Conservation (phyloP, 345 rosid species). For the Adansonia digitata region DNA sequence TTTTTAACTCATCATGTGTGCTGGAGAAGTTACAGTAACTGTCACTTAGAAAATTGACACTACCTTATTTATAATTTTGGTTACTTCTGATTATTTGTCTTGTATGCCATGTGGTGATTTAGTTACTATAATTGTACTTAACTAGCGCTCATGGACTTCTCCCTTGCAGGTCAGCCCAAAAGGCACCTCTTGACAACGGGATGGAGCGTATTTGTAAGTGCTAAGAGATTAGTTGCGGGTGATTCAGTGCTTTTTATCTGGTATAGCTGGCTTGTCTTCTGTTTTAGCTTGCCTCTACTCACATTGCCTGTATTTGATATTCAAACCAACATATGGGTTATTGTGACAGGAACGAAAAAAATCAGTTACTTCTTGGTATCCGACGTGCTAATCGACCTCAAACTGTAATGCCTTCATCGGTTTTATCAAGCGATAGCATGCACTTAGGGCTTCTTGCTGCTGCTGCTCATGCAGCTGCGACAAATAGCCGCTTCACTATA, state of each 20-base stretch:
- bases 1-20: background rate
- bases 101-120: background rate
- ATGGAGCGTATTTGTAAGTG: conserved; percentile 99
- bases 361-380: conserved; percentile 84
- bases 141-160: conserved; percentile 1
- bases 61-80: background rate
- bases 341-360: conserved; percentile 70
- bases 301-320: background rate
- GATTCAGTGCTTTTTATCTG: conserved; percentile 98
- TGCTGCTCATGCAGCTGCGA: conserved; percentile 91
- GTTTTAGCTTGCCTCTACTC: background rate
- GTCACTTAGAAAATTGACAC: background rate
- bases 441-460: conserved; percentile 96
- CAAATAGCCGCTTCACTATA: conserved; percentile 89
- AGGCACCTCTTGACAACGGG: conserved; percentile 99
- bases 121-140: background rate
- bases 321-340: conserved; percentile 5
- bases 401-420: conserved; percentile 92
- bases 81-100: background rate
- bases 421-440: conserved; percentile 90
- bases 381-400: conserved; percentile 77
- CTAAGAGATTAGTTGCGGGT: conserved; percentile 94
- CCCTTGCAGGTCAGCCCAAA: conserved; percentile 85
- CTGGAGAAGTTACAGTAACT: background rate
- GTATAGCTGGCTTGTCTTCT: conserved; percentile 31